Percentiles rank a stretch among this genome's conserved stretches.
phyloP scores from a whole-genome alignment of 2,329 filamentous ascomycete genomes.

The Lasiodiplodia sp. region DNA sequence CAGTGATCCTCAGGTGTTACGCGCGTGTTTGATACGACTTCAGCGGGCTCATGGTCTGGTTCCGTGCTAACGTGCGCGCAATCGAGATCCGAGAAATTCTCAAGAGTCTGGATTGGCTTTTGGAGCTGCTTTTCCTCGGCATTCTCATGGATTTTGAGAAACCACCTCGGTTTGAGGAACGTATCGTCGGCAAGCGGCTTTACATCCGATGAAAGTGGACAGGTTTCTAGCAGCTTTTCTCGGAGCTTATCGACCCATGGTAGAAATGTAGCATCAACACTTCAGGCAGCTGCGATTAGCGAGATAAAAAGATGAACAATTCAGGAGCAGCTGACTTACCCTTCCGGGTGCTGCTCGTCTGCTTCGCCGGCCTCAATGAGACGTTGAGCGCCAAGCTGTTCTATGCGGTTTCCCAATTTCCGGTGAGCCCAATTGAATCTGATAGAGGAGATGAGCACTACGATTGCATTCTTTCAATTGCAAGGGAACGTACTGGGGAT shows the following conservation, averaged over 20 bases:
- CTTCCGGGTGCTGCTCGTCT: slow-evolving; percentile 92
- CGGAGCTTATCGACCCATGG: slow-evolving; percentile 77
- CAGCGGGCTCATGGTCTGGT: slow-evolving; percentile 56
- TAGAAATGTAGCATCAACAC: slow-evolving; percentile 81
- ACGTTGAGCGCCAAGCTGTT: slow-evolving; percentile 81
- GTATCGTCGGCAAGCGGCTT: slow-evolving; percentile 76
- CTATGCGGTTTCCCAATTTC: slow-evolving; percentile 83
- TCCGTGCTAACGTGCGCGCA: slow-evolving; percentile 22
- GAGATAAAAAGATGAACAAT: slow-evolving; percentile 23
- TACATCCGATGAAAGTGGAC: slow-evolving; percentile 72
- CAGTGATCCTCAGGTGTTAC: slow-evolving; percentile 81
- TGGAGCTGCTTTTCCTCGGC: slow-evolving; percentile 1
- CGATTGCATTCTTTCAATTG: not conserved
- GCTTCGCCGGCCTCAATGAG: slow-evolving; percentile 83
- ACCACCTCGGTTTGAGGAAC: slow-evolving; percentile 78
- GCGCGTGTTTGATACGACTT: slow-evolving; percentile 70
- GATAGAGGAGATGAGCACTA: slow-evolving; percentile 29
- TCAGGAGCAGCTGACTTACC: slow-evolving; percentile 62
- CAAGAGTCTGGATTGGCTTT: not conserved
- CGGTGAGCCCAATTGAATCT: slow-evolving; percentile 93
- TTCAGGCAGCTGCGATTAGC: slow-evolving; percentile 23
- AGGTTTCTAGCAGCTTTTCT: slow-evolving; percentile 69
- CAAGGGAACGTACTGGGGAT: slow-evolving; percentile 73
- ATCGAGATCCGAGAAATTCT: slow-evolving; percentile 13
- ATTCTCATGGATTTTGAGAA: slow-evolving; percentile 53